phyloP scores from a whole-genome alignment of 345 rosid genomes.

The Zanthoxylum bungeanum region DNA sequence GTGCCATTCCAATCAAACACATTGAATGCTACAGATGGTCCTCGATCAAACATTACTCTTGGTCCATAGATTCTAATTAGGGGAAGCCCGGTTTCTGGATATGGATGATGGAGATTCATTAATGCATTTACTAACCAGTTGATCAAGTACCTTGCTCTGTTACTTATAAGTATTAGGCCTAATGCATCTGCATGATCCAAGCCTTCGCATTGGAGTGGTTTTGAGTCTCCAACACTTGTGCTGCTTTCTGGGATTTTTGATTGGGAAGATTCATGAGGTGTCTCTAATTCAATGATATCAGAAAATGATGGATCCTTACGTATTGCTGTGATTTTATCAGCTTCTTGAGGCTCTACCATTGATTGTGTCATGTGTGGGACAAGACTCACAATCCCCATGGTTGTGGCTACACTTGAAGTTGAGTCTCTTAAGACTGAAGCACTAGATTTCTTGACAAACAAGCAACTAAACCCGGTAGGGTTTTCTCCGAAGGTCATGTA shows the following conservation, averaged over 20 bases:
- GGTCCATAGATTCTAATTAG: conserved; percentile 73
- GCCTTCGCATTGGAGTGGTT: conserved; percentile 43
- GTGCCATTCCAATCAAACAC: conserved; percentile 88
- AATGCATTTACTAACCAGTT: conserved; percentile 79
- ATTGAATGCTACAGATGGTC: conserved; percentile 69
- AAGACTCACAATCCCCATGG: conserved; percentile 37
- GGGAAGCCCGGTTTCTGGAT: conserved; percentile 33
- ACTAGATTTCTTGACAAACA: conserved; percentile 63
- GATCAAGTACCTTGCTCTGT: conserved; percentile 54
- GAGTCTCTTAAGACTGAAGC: conserved; percentile 38
- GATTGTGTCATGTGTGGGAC: conserved; percentile 18
- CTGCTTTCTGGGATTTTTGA: background rate
- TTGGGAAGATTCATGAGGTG: conserved; percentile 11
- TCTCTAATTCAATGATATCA: conserved; percentile 33
- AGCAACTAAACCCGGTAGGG: conserved; percentile 72
- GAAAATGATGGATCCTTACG: conserved; percentile 24
- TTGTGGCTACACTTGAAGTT: conserved; percentile 18
- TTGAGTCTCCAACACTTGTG: background rate
- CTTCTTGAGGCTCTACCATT: background rate
- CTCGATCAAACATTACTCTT: conserved; percentile 39
- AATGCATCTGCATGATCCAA: conserved; percentile 75
- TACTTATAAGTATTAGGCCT: conserved; percentile 54
- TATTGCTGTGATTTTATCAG: background rate
- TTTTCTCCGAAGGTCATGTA: conserved; percentile 71
- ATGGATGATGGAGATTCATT: conserved; percentile 60